These are phyloP conservation scores for Porcisia hertigi DNA, from an alignment of 208 protist genomes.

Conservation along the genomic window DNA sequence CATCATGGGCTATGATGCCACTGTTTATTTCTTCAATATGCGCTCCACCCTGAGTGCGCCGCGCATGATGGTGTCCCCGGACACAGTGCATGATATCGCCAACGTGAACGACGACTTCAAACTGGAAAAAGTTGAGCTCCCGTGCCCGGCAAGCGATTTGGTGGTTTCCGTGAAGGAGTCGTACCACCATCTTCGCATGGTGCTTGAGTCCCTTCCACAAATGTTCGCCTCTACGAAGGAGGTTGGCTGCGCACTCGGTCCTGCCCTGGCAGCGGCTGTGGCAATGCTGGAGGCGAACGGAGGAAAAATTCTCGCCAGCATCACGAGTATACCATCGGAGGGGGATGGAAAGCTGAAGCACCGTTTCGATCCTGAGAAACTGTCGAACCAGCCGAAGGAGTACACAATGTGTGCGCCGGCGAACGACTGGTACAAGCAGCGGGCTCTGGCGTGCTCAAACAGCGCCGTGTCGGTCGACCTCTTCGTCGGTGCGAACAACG, in stretches of 20 bases:
- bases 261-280: slow-evolving; percentile 90
- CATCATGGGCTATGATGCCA: slow-evolving; percentile 75
- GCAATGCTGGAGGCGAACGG: slow-evolving; percentile 87
- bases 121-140: slow-evolving; percentile 82
- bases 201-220: slow-evolving; percentile 74
- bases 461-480: slow-evolving; percentile 95
- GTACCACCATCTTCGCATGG: slow-evolving; percentile 60
- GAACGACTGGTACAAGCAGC: slow-evolving; percentile 96
- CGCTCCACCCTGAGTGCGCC: slow-evolving; percentile 60
- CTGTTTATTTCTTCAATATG: slow-evolving; percentile 95
- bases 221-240: slow-evolving; percentile 76
- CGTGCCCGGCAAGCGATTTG: slow-evolving; percentile 67
- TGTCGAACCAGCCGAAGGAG: slow-evolving; percentile 83
- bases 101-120: slow-evolving; percentile 86
- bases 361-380: slow-evolving; percentile 81
- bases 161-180: slow-evolving; percentile 81
- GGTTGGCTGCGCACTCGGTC: slow-evolving; percentile 90
- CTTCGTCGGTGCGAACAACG: slow-evolving; percentile 63
- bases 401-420: slow-evolving; percentile 87
- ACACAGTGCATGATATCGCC: slow-evolving; percentile 76
- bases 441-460: slow-evolving; percentile 90
- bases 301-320: slow-evolving; percentile 93
- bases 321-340: slow-evolving; percentile 83
- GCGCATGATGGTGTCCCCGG: slow-evolving; percentile 87
- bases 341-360: slow-evolving; percentile 86